phyloP scores from a whole-genome alignment of 2,329 filamentous ascomycete genomes.

The Plenodomus tracheiphilus region DNA sequence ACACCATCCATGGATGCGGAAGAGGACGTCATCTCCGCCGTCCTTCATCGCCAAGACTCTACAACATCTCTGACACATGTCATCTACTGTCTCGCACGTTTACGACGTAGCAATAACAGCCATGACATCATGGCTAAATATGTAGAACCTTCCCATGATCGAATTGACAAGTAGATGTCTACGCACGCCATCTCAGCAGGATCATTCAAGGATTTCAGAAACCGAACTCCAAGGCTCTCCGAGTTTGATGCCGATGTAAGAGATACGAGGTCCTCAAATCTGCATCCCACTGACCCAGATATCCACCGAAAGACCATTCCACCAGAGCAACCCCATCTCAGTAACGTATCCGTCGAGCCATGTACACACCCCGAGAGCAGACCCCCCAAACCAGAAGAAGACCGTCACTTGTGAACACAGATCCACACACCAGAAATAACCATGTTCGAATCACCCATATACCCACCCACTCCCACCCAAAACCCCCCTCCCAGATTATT shows the following conservation, averaged over 20 bases:
- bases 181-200: neutral
- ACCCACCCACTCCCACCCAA: too few relatives aligned
- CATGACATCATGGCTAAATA: too few relatives aligned
- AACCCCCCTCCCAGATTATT: too few relatives aligned
- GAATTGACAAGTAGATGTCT: neutral
- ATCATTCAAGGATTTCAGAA: neutral
- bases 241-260: neutral
- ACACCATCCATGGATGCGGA: conserved; percentile 9
- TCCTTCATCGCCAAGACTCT: conserved; percentile 17
- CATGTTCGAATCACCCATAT: too few relatives aligned
- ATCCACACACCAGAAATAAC: too few relatives aligned
- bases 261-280: neutral
- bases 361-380: too few relatives aligned
- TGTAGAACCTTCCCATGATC: too few relatives aligned
- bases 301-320: neutral
- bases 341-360: too few relatives aligned
- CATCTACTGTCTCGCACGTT: neutral
- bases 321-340: too few relatives aligned
- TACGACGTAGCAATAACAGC: neutral
- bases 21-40: conserved; percentile 23
- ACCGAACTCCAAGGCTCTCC: neutral
- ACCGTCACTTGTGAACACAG: too few relatives aligned
- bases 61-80: neutral
- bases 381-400: too few relatives aligned
- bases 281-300: neutral